phyloP scores from a whole-genome alignment of 78 protist species.

The Dictyostelium citrinum region DNA sequence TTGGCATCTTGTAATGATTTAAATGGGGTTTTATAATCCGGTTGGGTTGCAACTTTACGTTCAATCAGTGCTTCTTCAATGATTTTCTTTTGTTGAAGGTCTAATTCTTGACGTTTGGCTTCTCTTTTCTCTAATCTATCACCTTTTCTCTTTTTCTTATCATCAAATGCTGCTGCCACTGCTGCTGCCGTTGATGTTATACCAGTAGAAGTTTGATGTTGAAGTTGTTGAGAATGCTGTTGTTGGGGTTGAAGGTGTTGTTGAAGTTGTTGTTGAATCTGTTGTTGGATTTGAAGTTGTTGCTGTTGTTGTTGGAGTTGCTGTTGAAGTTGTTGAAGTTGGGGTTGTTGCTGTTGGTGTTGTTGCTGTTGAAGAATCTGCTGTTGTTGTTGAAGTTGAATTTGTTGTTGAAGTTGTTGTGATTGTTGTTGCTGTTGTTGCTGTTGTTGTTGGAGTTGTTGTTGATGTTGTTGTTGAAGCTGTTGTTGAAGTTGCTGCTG shows the following conservation, averaged over 20 bases:
- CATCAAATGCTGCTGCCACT: background rate
- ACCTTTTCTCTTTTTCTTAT: conserved; percentile 19
- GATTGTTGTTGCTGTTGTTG: background rate
- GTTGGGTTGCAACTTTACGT: conserved; percentile 53
- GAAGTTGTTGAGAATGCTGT: background rate
- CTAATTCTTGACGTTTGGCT: background rate
- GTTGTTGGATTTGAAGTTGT: background rate
- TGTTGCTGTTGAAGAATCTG: background rate
- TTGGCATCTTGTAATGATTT: conserved; percentile 44
- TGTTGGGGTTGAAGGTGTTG: background rate
- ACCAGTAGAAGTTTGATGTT: background rate
- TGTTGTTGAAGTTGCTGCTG: conserved; percentile 5
- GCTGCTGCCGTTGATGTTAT: background rate
- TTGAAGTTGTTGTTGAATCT: conserved; percentile 14
- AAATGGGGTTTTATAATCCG: conserved; percentile 70
- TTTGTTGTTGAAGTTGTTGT: background rate
- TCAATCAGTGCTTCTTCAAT: background rate
- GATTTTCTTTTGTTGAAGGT: conserved; percentile 2
- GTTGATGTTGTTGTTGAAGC: background rate
- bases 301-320: background rate
- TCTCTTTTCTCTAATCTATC: conserved; percentile 37
- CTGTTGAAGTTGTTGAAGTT: background rate
- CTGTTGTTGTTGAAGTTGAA: background rate
- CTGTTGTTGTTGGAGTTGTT: background rate
- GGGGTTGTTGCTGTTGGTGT: background rate